A percentile compares a stretch with the other conserved stretches of the same genome.
These are phyloP conservation scores for Penicillium fimorum DNA, from an alignment of 495 filamentous ascomycete species.

Conservation along the genomic window DNA sequence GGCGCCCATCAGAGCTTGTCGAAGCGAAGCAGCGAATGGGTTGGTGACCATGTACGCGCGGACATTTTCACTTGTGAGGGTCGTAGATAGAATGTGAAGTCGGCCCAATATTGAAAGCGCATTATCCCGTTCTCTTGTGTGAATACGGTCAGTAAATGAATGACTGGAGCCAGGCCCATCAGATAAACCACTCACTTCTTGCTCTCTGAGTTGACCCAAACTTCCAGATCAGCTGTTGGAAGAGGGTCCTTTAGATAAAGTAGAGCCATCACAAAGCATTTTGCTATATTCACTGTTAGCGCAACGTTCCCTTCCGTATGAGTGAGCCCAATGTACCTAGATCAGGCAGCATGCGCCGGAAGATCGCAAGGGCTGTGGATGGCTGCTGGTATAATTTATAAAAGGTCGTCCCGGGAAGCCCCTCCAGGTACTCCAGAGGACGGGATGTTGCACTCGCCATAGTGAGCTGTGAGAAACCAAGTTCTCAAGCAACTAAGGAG, in stretches of 20 bases:
- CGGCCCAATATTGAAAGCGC: constrained; percentile 76
- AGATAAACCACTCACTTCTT: constrained; percentile 51
- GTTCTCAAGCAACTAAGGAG: constrained; percentile 32
- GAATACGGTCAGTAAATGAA: constrained; percentile 2
- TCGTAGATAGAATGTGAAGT: constrained; percentile 73
- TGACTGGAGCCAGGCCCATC: constrained; percentile 2
- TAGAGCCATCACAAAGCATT: constrained; percentile 91
- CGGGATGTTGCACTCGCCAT: constrained; percentile 69
- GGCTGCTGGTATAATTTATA: constrained; percentile 90
- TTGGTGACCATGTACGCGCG: constrained; percentile 68
- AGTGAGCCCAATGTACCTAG: constrained; percentile 58
- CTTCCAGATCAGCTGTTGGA: constrained; percentile 70
- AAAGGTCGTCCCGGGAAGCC: constrained; percentile 84
- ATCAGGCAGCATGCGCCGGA: constrained; percentile 93
- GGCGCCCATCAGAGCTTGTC: constrained; percentile 81
- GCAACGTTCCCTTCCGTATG: background rate
- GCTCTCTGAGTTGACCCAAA: constrained; percentile 76
- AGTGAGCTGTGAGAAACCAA: constrained; percentile 29
- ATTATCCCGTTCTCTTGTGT: constrained; percentile 69
- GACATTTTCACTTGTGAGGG: constrained; percentile 55
- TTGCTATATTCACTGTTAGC: constrained; percentile 58
- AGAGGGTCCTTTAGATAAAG: constrained; percentile 82
- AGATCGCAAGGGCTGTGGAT: constrained; percentile 91
- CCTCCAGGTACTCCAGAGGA: constrained; percentile 83
- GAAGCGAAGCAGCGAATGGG: constrained; percentile 71